Base-by-base conservation (phyloP, 805 yeast genomes). In the Starmerella stigmatis region DNA sequence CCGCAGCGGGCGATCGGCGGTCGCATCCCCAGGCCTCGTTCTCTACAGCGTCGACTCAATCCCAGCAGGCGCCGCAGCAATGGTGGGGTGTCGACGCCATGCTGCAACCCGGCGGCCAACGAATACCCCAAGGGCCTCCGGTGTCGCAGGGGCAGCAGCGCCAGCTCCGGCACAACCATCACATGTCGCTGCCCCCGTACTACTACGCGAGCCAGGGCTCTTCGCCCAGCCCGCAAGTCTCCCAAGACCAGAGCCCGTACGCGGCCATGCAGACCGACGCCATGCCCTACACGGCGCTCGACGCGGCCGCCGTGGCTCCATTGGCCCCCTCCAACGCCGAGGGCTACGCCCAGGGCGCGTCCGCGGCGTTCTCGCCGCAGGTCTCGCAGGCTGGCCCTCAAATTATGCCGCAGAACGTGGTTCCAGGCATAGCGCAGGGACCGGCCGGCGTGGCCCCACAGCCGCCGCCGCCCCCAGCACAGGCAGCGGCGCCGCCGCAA, bases 121-220 rank as follows among this genome's bases (percentile, higher is more conserved):
- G 19, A 15, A 32, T 34, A 27, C 27, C 41, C 12, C 29, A 21
- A 34, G 33, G 26, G 22, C 30, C 39, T 12, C 37, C 46, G 16
- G 35, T 29, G 13, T 13, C 36, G 12, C 41, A 20, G 7, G 35
- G 41, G 42, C 46, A 43, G 28, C 46, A 43, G 35, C 45, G 43
- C 35, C 49, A 41, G 16, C 22, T 46, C 30, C 45, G 49, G 20
- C 41, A 43, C 8, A 31, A 43, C 38, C 51, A 47, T 34, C 51
- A 47, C 32, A 41, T 44, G 36, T 47, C 51, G 23, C 43, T 47
- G 27, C 51, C 51, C 5, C 51, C 51, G 22, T 17, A 35, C 13
- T 47, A 47, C 43, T 47, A 47, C 36, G 41, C 49, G 15, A 25
- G 39, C 22, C 27, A 16, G 21, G 43, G 40, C 21, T 10, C 31